Conservation (phyloP, 129 eudicot genomes). For the carrot (Daucus carota) region DNA sequence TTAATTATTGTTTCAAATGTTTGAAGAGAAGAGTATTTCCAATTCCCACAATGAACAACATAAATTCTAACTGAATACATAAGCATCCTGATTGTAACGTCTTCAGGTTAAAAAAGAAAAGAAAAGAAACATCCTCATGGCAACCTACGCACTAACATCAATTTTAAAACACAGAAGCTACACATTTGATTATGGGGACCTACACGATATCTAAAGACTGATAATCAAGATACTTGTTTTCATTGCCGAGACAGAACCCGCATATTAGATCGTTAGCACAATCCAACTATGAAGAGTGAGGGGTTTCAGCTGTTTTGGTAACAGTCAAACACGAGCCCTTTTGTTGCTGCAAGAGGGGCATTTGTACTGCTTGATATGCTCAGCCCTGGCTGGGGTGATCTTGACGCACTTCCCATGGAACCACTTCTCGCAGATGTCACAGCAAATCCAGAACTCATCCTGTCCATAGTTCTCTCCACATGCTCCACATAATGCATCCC, state of each 20-base stretch:
- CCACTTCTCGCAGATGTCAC: slow-evolving; percentile 60
- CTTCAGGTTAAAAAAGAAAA: not conserved
- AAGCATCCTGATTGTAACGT: not conserved
- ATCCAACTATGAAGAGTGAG: slow-evolving; percentile 12
- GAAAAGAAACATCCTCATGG: not conserved
- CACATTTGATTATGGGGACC: slow-evolving; percentile 22
- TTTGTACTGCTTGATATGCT: slow-evolving; percentile 59
- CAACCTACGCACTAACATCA: slow-evolving; percentile 10
- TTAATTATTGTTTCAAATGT: not conserved
- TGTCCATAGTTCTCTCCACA: slow-evolving; percentile 56
- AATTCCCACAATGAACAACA: slow-evolving; percentile 5
- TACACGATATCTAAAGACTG: slow-evolving; percentile 19
- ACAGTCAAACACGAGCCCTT: slow-evolving; percentile 44
- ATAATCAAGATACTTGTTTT: slow-evolving; percentile 11
- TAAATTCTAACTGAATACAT: not conserved
- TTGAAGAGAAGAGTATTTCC: not conserved
- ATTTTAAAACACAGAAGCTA: not conserved
- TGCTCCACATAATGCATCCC: slow-evolving; percentile 55
- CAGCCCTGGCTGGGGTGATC: slow-evolving; percentile 67
- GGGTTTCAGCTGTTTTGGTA: not conserved
- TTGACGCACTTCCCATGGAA: slow-evolving; percentile 58
- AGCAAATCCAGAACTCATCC: slow-evolving; percentile 63
- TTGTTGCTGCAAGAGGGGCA: slow-evolving; percentile 65
- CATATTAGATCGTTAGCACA: slow-evolving; percentile 19
- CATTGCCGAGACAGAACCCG: slow-evolving; percentile 7